These are phyloP conservation scores for Corylus avellana DNA, from an alignment of 306 rosid genomes.

Conservation along the genomic window DNA sequence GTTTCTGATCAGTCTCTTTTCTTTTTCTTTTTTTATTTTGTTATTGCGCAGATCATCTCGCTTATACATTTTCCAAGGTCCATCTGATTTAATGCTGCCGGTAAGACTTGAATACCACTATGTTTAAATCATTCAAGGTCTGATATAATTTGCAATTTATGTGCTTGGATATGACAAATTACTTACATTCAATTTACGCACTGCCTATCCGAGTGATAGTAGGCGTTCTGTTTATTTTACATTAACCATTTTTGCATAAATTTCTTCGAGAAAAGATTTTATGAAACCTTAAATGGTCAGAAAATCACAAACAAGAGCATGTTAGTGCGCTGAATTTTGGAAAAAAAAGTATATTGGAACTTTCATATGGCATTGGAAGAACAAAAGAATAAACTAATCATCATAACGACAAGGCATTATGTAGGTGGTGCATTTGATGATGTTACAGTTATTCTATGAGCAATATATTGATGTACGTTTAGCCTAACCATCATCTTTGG, in stretches of 20 bases:
- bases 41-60: slow-evolving; percentile 78
- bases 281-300: background rate
- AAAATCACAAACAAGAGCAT: background rate
- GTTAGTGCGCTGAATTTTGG: background rate
- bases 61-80: slow-evolving; percentile 92
- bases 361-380: background rate
- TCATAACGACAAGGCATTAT: background rate
- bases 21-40: slow-evolving; percentile 14
- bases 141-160: slow-evolving; percentile 9
- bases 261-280: background rate
- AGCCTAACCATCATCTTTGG: background rate
- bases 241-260: background rate
- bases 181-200: slow-evolving; percentile 14
- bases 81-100: slow-evolving; percentile 79
- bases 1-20: slow-evolving; percentile 25
- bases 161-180: slow-evolving; percentile 16
- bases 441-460: background rate
- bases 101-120: slow-evolving; percentile 49
- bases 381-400: background rate
- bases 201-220: slow-evolving; percentile 9
- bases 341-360: background rate
- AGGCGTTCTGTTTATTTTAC: background rate
- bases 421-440: background rate
- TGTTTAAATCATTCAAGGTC: slow-evolving; percentile 2
- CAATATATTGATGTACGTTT: background rate